Evolutionary conservation across 345 rosid genomes (phyloP).

Genomic region (Camelina laxa): DNA sequence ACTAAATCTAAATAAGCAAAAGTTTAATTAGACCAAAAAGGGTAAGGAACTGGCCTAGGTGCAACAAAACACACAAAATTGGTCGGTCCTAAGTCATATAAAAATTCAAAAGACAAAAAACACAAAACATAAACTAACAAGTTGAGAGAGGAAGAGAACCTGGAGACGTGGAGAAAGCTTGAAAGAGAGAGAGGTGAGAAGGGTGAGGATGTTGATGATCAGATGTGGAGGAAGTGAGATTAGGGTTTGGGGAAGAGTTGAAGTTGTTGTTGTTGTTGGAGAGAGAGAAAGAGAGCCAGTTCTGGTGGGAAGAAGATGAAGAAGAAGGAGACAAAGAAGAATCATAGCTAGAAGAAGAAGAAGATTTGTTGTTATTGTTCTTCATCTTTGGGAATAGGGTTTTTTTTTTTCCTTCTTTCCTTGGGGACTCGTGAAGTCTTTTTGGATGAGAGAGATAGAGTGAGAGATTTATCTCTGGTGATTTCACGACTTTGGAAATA

Average conservation of each 20-base stretch:
- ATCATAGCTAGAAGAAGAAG: slow-evolving; percentile 44
- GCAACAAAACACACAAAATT: slow-evolving; percentile 32
- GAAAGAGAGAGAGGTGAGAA: slow-evolving; percentile 55
- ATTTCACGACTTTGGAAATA: slow-evolving; percentile 54
- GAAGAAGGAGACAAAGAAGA: slow-evolving; percentile 51
- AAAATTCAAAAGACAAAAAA: background rate
- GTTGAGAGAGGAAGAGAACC: slow-evolving; percentile 40
- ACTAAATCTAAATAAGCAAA: slow-evolving; percentile 10
- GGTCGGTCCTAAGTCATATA: slow-evolving; percentile 22
- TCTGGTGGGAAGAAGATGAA: slow-evolving; percentile 46
- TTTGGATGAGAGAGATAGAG: slow-evolving; percentile 16
- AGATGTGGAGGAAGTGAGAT: slow-evolving; percentile 32
- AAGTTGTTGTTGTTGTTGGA: slow-evolving; percentile 44
- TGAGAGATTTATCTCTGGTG: slow-evolving; percentile 25
- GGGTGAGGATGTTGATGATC: slow-evolving; percentile 41
- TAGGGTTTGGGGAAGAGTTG: slow-evolving; percentile 42
- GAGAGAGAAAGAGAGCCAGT: slow-evolving; percentile 66
- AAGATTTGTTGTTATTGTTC: slow-evolving; percentile 51
- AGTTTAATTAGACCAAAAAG: slow-evolving; percentile 2
- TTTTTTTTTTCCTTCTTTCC: slow-evolving; percentile 1
- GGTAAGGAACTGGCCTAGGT: slow-evolving; percentile 25
- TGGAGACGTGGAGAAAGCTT: slow-evolving; percentile 54
- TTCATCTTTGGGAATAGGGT: slow-evolving; percentile 44
- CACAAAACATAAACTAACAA: background rate
- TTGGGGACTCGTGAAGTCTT: slow-evolving; percentile 46